Conservation (phyloP, 164 flowering plant genomes). For the Chimonanthus salicifolius region DNA sequence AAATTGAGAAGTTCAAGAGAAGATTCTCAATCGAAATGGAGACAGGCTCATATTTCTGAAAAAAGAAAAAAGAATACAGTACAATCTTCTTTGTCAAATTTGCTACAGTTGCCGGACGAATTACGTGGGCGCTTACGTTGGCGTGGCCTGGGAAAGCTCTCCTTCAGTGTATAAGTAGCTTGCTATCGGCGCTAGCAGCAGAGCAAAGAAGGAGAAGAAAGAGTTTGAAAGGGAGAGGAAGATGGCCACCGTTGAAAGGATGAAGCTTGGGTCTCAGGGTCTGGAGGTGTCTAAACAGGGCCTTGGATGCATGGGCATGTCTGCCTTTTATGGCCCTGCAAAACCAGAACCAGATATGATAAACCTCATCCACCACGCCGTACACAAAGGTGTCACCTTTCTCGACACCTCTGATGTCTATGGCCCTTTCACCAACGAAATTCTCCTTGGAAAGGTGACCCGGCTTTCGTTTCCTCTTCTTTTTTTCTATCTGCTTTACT, state of each 20-base stretch:
- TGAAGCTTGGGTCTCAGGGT: slow-evolving; percentile 33
- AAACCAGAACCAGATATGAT: slow-evolving; percentile 9
- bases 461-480: background rate
- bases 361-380: slow-evolving; percentile 8
- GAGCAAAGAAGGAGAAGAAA: background rate
- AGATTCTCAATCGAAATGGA: too few species aligned
- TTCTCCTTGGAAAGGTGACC: slow-evolving; percentile 16
- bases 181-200: too few species aligned
- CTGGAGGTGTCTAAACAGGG: slow-evolving; percentile 26
- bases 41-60: too few species aligned
- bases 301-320: slow-evolving; percentile 35
- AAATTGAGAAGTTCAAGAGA: too few species aligned
- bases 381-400: background rate
- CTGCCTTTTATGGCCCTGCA: slow-evolving; percentile 13
- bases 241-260: slow-evolving; percentile 6
- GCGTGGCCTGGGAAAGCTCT: background rate
- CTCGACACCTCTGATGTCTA: slow-evolving; percentile 4
- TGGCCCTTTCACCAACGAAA: slow-evolving; percentile 8
- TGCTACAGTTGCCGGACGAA: background rate
- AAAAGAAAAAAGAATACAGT: too few species aligned
- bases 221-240: background rate
- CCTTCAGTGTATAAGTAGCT: background rate
- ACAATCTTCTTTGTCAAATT: background rate
- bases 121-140: background rate
- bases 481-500: background rate